Evolutionary conservation across 305 asterid genomes (phyloP).

Genomic region (Striga hermonthica): DNA sequence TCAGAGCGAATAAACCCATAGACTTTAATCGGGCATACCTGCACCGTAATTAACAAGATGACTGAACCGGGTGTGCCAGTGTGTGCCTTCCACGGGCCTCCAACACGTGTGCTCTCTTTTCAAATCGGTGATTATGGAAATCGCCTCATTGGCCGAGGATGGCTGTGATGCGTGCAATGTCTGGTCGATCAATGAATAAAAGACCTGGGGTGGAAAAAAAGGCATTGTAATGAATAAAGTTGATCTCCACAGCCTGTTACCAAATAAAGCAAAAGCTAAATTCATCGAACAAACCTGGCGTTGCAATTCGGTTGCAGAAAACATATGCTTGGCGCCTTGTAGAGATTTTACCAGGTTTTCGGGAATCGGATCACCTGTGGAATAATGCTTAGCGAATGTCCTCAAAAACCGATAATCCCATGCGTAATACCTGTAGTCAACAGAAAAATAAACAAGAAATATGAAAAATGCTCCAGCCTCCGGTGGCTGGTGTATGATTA

Average conservation of each 20-base stretch:
- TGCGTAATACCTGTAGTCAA: constrained; percentile 62
- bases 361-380: constrained; percentile 86
- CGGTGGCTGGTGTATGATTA: not conserved
- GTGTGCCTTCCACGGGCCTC: constrained; percentile 86
- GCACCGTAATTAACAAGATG: constrained; percentile 93
- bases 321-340: constrained; percentile 74
- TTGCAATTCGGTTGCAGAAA: constrained; percentile 92
- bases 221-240: constrained; percentile 26
- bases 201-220: constrained; percentile 49
- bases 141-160: constrained; percentile 50
- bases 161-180: constrained; percentile 63
- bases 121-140: constrained; percentile 63
- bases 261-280: constrained; percentile 24
- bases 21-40: constrained; percentile 46
- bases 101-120: constrained; percentile 76
- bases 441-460: constrained; percentile 25
- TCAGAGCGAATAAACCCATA: not conserved
- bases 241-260: constrained; percentile 20
- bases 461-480: constrained; percentile 13
- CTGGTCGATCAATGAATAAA: constrained; percentile 83
- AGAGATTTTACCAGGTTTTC: constrained; percentile 74
- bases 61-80: constrained; percentile 91
- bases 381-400: constrained; percentile 73
- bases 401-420: constrained; percentile 85
- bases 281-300: constrained; percentile 63